Evolutionary conservation across 108 stramenopile genomes (phyloP).

Genomic region (Hondaea fermentalgiana): DNA sequence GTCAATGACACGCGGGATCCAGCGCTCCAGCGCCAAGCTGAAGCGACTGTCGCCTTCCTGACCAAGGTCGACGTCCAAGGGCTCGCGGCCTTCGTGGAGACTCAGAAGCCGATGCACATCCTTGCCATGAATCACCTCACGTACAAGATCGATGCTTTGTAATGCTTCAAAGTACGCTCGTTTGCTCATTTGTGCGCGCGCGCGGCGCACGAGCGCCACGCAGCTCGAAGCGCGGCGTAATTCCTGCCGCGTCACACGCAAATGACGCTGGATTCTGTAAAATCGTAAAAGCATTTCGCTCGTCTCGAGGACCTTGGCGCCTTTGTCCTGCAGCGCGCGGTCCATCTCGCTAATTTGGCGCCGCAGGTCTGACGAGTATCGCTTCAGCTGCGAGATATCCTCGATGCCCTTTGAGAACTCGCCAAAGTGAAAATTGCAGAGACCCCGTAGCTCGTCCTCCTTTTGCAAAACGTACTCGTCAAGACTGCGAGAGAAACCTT

Average conservation of each 20-base stretch:
- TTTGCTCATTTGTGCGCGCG: background rate
- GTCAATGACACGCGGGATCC: background rate
- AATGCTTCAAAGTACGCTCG: background rate
- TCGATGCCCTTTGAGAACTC: background rate
- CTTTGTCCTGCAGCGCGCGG: background rate
- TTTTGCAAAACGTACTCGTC: background rate
- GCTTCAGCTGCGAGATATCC: background rate
- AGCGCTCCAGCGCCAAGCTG: background rate
- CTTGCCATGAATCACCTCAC: background rate
- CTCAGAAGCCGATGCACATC: background rate
- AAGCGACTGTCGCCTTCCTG: background rate
- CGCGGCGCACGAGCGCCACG: background rate
- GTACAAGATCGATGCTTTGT: background rate
- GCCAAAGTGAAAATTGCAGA: constrained; percentile 11
- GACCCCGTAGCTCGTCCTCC: background rate
- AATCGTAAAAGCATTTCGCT: background rate
- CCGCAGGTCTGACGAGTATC: background rate
- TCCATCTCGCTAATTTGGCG: background rate
- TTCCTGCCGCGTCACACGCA: background rate
- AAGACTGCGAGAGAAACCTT: background rate
- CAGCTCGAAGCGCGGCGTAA: background rate
- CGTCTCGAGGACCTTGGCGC: background rate
- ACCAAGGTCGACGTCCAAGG: background rate
- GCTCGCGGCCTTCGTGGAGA: background rate
- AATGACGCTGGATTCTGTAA: background rate